Percentiles rank a stretch among this genome's conserved stretches.
Conservation (phyloP, 495 filamentous ascomycete genomes). For the Penicillium nucicola region DNA sequence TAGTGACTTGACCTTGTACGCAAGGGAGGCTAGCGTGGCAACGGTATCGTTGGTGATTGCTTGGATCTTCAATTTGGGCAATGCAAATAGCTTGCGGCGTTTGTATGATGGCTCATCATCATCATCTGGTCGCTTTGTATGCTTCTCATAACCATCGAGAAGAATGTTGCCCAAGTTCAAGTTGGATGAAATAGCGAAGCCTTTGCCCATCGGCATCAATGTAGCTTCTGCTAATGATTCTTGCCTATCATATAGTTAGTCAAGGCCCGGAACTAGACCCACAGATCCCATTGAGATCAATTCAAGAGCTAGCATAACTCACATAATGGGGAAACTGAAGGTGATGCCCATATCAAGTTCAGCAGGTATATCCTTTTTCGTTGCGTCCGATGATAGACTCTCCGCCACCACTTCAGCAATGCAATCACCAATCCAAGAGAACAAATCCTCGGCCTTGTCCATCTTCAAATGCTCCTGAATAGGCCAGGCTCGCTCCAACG, state of each 20-base stretch:
- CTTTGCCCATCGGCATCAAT: constrained; percentile 85
- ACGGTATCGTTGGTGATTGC: constrained; percentile 83
- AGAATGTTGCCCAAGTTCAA: constrained; percentile 70
- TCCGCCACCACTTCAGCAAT: constrained; percentile 69
- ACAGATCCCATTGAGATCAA: neutral
- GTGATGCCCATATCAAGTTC: constrained; percentile 76
- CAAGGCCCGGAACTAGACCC: neutral
- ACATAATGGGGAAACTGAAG: constrained; percentile 86
- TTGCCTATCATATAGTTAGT: constrained; percentile 53
- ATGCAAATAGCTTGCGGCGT: constrained; percentile 44
- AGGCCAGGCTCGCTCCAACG: constrained; percentile 70
- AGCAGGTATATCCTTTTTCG: constrained; percentile 42
- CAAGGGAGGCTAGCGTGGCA: constrained; percentile 72
- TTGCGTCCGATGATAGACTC: constrained; percentile 43
- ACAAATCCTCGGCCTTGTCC: constrained; percentile 70
- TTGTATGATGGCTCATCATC: constrained; percentile 43
- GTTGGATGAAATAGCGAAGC: constrained; percentile 72
- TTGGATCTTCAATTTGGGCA: constrained; percentile 66
- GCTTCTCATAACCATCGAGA: constrained; percentile 62
- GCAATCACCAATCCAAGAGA: constrained; percentile 74
- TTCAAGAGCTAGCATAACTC: constrained; percentile 18
- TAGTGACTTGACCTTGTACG: constrained; percentile 60
- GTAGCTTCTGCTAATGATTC: constrained; percentile 70
- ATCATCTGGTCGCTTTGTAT: constrained; percentile 44
- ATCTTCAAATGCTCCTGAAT: constrained; percentile 78